phyloP scores from a whole-genome alignment of 2,329 filamentous ascomycete species.

The Clarireedia homoeocarpa region DNA sequence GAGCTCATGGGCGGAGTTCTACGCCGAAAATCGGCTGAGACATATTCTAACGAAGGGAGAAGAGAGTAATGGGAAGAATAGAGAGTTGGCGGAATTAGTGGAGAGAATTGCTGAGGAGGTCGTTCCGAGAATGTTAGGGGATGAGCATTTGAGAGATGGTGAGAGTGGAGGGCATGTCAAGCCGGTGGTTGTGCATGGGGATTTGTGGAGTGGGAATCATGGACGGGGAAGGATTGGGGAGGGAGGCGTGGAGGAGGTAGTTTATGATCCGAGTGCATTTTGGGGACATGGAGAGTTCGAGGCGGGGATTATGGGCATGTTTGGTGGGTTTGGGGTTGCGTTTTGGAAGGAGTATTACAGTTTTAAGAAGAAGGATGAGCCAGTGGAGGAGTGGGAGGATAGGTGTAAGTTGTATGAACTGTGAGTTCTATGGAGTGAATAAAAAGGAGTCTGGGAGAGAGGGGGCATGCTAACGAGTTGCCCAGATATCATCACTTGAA shows the following conservation, averaged over 20 bases:
- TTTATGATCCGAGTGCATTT: constrained; percentile 74
- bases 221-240: constrained; percentile 52
- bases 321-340: constrained; percentile 68
- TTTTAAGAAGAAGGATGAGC: constrained; percentile 72
- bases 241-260: constrained; percentile 58
- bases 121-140: constrained; percentile 68
- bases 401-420: constrained; percentile 74
- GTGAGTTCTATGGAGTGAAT: constrained; percentile 41
- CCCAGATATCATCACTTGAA: constrained; percentile 81
- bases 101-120: constrained; percentile 56
- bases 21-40: constrained; percentile 65
- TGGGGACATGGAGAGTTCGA: constrained; percentile 90
- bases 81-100: constrained; percentile 53
- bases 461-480: constrained; percentile 1
- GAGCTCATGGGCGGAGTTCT: constrained; percentile 77
- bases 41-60: constrained; percentile 53
- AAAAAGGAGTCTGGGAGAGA: background rate
- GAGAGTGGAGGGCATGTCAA: constrained; percentile 42
- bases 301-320: constrained; percentile 92
- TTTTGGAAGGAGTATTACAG: constrained; percentile 75
- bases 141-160: constrained; percentile 50
- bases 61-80: constrained; percentile 55
- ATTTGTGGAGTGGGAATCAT: constrained; percentile 89
- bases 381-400: constrained; percentile 77
- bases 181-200: constrained; percentile 84